Evolutionary conservation across 495 filamentous ascomycete genomes (phyloP).

Genomic region (Astrothelium subdiscretum): DNA sequence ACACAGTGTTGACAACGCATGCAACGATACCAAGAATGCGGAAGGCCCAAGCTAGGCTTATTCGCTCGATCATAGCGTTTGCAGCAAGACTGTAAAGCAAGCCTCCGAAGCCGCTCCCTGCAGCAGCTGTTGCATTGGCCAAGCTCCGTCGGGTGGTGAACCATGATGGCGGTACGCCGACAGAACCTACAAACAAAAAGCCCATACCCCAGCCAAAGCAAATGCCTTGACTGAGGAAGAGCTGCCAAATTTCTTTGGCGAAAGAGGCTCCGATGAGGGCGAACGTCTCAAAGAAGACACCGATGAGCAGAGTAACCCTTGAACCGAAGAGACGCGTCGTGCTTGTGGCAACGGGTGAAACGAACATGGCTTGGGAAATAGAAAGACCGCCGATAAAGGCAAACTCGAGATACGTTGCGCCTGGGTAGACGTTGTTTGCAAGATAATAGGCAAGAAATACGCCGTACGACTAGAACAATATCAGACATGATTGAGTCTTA

Average conservation of each 20-base stretch:
- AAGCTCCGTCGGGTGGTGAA: slow-evolving; percentile 57
- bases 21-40: slow-evolving; percentile 52
- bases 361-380: slow-evolving; percentile 36
- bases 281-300: slow-evolving; percentile 30
- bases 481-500: neutral
- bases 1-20: slow-evolving; percentile 47
- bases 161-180: slow-evolving; percentile 68
- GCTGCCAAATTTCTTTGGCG: slow-evolving; percentile 36
- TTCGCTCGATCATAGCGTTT: slow-evolving; percentile 47
- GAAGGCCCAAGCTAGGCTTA: slow-evolving; percentile 55
- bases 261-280: slow-evolving; percentile 39
- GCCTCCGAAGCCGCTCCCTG: slow-evolving; percentile 70
- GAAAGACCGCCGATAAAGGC: slow-evolving; percentile 43
- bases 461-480: slow-evolving; percentile 25
- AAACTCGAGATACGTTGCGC: slow-evolving; percentile 34
- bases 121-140: slow-evolving; percentile 60
- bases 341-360: slow-evolving; percentile 37
- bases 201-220: slow-evolving; percentile 58
- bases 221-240: slow-evolving; percentile 64
- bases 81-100: slow-evolving; percentile 43
- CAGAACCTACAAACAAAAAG: slow-evolving; percentile 61
- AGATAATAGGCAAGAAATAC: slow-evolving; percentile 45
- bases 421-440: slow-evolving; percentile 31
- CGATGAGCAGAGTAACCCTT: slow-evolving; percentile 30
- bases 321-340: slow-evolving; percentile 29